Percentiles rank a stretch among this genome's conserved stretches.
These are phyloP conservation scores for Sugiyamaella qingdaonensis DNA, from an alignment of 805 yeast species.

Conservation along the genomic window DNA sequence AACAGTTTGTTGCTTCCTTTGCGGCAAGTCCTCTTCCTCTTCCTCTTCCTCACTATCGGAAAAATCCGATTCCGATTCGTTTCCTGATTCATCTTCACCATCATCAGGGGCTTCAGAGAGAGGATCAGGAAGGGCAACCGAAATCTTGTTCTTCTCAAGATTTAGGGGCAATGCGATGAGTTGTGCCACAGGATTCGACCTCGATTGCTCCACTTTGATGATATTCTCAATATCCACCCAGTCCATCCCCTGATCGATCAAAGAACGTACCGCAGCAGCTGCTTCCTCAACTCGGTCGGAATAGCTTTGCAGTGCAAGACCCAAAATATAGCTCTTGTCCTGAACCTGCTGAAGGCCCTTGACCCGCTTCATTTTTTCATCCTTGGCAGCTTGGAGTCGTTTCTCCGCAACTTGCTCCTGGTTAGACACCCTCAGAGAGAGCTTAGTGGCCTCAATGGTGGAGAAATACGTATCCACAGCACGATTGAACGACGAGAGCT, in stretches of 20 bases:
- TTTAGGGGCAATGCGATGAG: conserved; percentile 64
- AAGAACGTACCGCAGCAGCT: conserved; percentile 56
- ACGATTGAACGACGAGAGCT: conserved; percentile 64
- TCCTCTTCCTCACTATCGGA: conserved; percentile 15
- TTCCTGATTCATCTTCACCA: conserved; percentile 34
- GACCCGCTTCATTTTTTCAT: conserved; percentile 68
- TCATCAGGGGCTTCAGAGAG: conserved; percentile 33
- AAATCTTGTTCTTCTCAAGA: conserved; percentile 62
- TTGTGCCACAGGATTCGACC: conserved; percentile 61
- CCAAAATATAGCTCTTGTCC: conserved; percentile 59
- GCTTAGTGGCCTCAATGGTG: conserved; percentile 75
- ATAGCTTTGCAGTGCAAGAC: conserved; percentile 64
- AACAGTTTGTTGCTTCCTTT: conserved; percentile 26
- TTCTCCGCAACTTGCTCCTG: conserved; percentile 73
- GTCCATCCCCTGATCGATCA: conserved; percentile 83
- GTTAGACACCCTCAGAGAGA: conserved; percentile 66
- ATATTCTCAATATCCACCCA: conserved; percentile 85
- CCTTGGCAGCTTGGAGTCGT: conserved; percentile 67
- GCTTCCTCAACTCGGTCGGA: conserved; percentile 72
- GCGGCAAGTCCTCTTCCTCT: conserved; percentile 5
- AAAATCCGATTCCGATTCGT: conserved; percentile 30
- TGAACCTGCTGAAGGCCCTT: conserved; percentile 62
- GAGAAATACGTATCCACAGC: conserved; percentile 84
- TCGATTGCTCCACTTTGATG: conserved; percentile 62
- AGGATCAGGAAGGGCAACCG: conserved; percentile 50